Base-by-base conservation (phyloP, 2,329 filamentous ascomycete genomes). In the Penicillium sp. region DNA sequence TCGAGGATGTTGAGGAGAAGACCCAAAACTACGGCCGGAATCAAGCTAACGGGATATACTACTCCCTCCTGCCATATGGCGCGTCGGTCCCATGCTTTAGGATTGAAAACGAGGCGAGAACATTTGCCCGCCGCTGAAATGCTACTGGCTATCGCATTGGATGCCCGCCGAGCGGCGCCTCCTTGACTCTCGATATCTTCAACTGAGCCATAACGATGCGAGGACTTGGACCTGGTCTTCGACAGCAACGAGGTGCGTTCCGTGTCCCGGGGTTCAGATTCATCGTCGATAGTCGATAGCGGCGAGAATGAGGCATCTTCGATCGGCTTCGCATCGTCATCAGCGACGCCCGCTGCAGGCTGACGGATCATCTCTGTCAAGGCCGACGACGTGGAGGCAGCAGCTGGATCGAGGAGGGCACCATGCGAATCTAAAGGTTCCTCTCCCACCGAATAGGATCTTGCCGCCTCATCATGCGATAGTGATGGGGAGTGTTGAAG, bases 1-100 rank as follows among this genome's bases (percentile, higher is more conserved):
- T 99, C 95, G 19, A 99, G 81, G 47, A 99, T 89, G 67, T 99
- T 99, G 18, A 99, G 84, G 1, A 99, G 81, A 27, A 96, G 78
- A 0, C 95, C 95, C 0, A 99, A 85, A 65, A 96, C 84, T 1
- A 98, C 94, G 3, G 94, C 90, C 2, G 95, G 95, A 16, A 97
- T 73, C 65, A 89, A 89, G 50, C 86, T 86, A 18, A 85, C 78
- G 0, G 92, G 91, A 40, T 86, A 82, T 11, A 92, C 75, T 2
- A 96, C 75, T 0, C 82, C 83, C 46, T 84, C 83, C 40, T 85
- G 75, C 82, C 87, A 89, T 6, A 96, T 80, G 0, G 83, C 78
- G 64, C 82, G 83, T 57, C 80, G 81, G 72, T 94, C 82, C 90
- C 93, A 97, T 22, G 81, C 81, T 64, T 89, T 89, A 0, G 90